A percentile compares a stretch with the other conserved stretches of the same genome.
phyloP scores from a whole-genome alignment of 139 green algal genomes.

The Chlamydomonas sp. region DNA sequence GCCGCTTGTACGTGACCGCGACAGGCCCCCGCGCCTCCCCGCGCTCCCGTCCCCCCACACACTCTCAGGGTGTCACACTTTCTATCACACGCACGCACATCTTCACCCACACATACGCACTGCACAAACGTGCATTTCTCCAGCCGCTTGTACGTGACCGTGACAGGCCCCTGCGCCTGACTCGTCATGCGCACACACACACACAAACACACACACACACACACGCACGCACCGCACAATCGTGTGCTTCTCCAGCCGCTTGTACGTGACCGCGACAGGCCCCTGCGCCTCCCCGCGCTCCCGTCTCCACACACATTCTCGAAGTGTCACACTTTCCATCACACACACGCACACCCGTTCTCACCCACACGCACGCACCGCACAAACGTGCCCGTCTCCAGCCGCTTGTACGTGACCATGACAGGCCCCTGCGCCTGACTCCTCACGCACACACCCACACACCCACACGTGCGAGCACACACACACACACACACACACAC shows the following conservation, averaged over 20 bases:
- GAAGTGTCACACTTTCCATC: too few relatives aligned
- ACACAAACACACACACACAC: too few relatives aligned
- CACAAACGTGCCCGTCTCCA: constrained; percentile 46
- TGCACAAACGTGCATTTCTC: constrained; percentile 43
- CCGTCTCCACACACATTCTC: too few relatives aligned
- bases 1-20: constrained; percentile 33
- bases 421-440: constrained; percentile 13
- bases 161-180: constrained; percentile 13
- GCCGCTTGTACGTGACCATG: constrained; percentile 33
- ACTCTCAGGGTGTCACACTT: background rate
- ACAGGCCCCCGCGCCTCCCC: constrained; percentile 10
- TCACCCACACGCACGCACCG: constrained; percentile 13
- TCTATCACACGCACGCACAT: background rate
- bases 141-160: constrained; percentile 38
- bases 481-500: too few relatives aligned
- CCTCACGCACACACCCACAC: too few relatives aligned
- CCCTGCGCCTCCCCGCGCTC: constrained; percentile 10
- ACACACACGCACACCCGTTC: too few relatives aligned
- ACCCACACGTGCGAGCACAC: background rate
- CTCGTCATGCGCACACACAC: too few relatives aligned
- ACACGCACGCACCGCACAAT: constrained; percentile 33
- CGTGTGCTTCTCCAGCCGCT: constrained; percentile 34
- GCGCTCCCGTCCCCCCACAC: too few relatives aligned
- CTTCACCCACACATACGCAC: too few relatives aligned
- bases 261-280: constrained; percentile 29